Base-by-base conservation (phyloP, 345 rosid species). In the Linum tenue region DNA sequence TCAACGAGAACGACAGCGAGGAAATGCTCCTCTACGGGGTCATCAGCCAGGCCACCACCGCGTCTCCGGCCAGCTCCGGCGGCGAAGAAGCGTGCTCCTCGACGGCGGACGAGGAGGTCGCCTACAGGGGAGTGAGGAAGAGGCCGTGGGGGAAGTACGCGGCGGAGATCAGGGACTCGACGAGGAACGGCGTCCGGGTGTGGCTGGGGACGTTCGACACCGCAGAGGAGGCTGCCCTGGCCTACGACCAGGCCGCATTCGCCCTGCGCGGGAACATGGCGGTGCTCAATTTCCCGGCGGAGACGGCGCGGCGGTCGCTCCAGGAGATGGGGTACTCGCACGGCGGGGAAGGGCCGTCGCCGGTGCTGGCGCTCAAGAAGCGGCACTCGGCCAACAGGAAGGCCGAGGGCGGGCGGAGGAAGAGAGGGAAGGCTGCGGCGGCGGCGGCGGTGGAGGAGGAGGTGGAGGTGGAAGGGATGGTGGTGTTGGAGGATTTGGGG, bases 121-220 rank as follows among this genome's bases (percentile, higher is more conserved):
- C 81, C 4, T 86, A 76, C 51, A 65, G 91, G 56, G 88, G 91
- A 1, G 91, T 86, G 1, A 69, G 91, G 76, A 62, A 60, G 75
- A 73, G 91, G 61, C 88, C 91, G 0, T 85, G 53, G 88, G 91
- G 91, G 86, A 85, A 85, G 61, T 85, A 66, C 37, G 91, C 91
- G 0, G 91, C 91, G 1, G 91, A 85, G 72, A 85, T 85, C 51
- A 69, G 91, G 56, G 91, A 85, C 55, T 85, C 91, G 5, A 85
- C 91, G 0, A 78, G 88, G 69, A 81, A 81, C 8, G 86, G 88
- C 0, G 83, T 77, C 39, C 59, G 91, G 40, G 91, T 85, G 14
- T 85, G 91, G 88, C 38, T 85, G 2, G 91, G 91, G 60, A 85
- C 91, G 11, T 85, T 85, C 22, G 81, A 85, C 38, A 85, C 88